phyloP scores from a whole-genome alignment of 208 protist species.

The Trypanosoma platydactyli region DNA sequence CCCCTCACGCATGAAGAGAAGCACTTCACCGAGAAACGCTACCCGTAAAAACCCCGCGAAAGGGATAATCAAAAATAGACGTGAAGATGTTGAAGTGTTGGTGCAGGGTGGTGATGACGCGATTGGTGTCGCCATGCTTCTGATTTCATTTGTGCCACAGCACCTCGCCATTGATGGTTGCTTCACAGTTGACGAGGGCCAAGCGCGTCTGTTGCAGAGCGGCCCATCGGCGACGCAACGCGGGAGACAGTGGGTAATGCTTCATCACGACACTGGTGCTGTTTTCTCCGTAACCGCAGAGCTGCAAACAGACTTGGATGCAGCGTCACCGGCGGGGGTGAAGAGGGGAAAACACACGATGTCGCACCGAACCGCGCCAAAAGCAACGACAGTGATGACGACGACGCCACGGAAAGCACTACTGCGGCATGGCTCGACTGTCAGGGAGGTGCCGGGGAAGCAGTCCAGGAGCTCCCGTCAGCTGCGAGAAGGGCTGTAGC shows the following conservation, averaged over 20 bases:
- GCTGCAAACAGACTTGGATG: background rate
- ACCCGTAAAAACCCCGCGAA: too few species aligned
- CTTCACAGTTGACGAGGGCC: constrained; percentile 28
- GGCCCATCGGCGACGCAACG: constrained; percentile 14
- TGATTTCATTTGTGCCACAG: constrained; percentile 23
- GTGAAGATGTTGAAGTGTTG: too few species aligned
- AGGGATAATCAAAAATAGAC: too few species aligned
- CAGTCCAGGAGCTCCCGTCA: too few species aligned
- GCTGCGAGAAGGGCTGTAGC: too few species aligned
- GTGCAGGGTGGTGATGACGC: background rate
- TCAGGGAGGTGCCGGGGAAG: too few species aligned
- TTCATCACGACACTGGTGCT: constrained; percentile 28
- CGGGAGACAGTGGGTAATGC: constrained; percentile 30
- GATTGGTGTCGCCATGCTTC: constrained; percentile 21
- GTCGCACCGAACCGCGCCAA: background rate
- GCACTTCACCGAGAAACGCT: background rate
- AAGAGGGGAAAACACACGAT: background rate
- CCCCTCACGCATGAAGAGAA: background rate
- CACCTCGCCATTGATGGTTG: constrained; percentile 24
- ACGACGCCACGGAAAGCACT: too few species aligned
- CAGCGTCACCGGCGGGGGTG: background rate
- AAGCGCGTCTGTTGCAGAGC: constrained; percentile 24
- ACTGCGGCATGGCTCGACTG: too few species aligned
- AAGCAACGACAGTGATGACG: too few species aligned
- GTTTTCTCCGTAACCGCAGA: constrained; percentile 19